phyloP scores from a whole-genome alignment of 1,284 basidiomycete genomes.

The Trichosporon ovoides region DNA sequence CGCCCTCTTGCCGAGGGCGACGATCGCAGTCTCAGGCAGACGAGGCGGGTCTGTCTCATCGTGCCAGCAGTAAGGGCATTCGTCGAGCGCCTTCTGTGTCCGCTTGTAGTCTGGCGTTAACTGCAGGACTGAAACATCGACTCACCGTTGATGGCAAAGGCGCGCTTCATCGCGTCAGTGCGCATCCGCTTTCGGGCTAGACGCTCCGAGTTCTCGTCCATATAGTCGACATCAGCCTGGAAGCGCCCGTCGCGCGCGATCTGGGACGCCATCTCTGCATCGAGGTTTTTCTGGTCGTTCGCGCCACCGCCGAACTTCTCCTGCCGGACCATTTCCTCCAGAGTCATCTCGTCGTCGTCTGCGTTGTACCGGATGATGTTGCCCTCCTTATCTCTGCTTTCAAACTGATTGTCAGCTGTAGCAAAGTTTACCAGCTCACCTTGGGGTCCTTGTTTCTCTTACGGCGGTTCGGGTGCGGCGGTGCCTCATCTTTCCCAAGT shows the following conservation, averaged over 20 bases:
- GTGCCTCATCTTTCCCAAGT: slow-evolving; percentile 52
- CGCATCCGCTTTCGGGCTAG: slow-evolving; percentile 91
- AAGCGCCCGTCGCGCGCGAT: slow-evolving; percentile 85
- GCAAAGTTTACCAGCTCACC: slow-evolving; percentile 52
- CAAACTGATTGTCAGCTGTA: slow-evolving; percentile 54
- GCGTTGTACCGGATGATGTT: slow-evolving; percentile 75
- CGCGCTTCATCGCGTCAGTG: slow-evolving; percentile 88
- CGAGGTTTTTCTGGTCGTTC: slow-evolving; percentile 82
- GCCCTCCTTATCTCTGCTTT: slow-evolving; percentile 85
- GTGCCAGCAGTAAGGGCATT: slow-evolving; percentile 80
- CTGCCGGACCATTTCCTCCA: slow-evolving; percentile 88
- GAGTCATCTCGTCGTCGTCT: slow-evolving; percentile 78
- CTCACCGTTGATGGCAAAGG: slow-evolving; percentile 90
- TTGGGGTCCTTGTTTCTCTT: slow-evolving; percentile 66
- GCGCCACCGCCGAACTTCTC: slow-evolving; percentile 85
- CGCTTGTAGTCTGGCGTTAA: slow-evolving; percentile 72
- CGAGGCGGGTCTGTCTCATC: slow-evolving; percentile 64
- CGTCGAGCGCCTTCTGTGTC: slow-evolving; percentile 82
- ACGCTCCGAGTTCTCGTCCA: slow-evolving; percentile 92
- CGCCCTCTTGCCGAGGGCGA: slow-evolving; percentile 81
- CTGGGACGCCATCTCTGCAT: slow-evolving; percentile 79
- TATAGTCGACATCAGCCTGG: slow-evolving; percentile 83
- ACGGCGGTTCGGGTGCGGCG: slow-evolving; percentile 54
- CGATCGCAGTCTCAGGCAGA: slow-evolving; percentile 73
- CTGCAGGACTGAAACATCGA: neutral